Conservation (phyloP, 176 grass and related monocot genomes). For the Phragmites australis region DNA sequence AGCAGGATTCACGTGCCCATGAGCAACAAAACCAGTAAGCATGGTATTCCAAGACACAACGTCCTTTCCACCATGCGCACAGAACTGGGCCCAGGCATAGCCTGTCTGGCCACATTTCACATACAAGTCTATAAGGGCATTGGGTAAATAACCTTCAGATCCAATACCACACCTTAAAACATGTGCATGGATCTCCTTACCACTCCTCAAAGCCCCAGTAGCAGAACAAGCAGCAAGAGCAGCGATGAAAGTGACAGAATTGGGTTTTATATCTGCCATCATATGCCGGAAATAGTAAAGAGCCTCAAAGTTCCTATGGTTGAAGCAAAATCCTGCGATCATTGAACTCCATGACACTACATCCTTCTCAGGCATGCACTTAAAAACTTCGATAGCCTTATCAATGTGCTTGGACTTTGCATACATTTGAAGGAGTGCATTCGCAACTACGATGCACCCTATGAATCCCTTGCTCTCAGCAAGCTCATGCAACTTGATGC, state of each 20-base stretch:
- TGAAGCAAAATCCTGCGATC: slow-evolving; percentile 81
- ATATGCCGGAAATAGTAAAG: slow-evolving; percentile 80
- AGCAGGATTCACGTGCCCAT: slow-evolving; percentile 58
- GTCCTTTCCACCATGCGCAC: slow-evolving; percentile 52
- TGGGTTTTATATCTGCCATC: slow-evolving; percentile 77
- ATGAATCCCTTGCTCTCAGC: slow-evolving; percentile 58
- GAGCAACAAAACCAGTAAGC: slow-evolving; percentile 71
- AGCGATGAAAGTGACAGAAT: slow-evolving; percentile 72
- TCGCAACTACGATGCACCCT: slow-evolving; percentile 54
- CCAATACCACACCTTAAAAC: slow-evolving; percentile 61
- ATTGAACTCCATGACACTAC: slow-evolving; percentile 82
- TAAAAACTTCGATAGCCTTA: slow-evolving; percentile 84
- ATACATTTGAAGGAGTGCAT: slow-evolving; percentile 83
- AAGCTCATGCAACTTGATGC: slow-evolving; percentile 73
- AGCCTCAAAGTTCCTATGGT: slow-evolving; percentile 78
- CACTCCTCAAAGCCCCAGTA: slow-evolving; percentile 62
- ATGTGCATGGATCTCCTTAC: slow-evolving; percentile 91
- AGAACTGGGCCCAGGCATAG: slow-evolving; percentile 79
- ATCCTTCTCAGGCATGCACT: slow-evolving; percentile 77
- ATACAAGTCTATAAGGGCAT: slow-evolving; percentile 87
- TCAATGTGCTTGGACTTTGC: slow-evolving; percentile 74
- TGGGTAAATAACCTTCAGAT: slow-evolving; percentile 67
- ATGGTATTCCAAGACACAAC: slow-evolving; percentile 94
- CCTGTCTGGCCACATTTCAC: slow-evolving; percentile 83
- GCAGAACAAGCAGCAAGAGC: slow-evolving; percentile 79